These are phyloP conservation scores for Leccinum pachyderme DNA, from an alignment of 1,284 basidiomycete species.

Conservation along the genomic window DNA sequence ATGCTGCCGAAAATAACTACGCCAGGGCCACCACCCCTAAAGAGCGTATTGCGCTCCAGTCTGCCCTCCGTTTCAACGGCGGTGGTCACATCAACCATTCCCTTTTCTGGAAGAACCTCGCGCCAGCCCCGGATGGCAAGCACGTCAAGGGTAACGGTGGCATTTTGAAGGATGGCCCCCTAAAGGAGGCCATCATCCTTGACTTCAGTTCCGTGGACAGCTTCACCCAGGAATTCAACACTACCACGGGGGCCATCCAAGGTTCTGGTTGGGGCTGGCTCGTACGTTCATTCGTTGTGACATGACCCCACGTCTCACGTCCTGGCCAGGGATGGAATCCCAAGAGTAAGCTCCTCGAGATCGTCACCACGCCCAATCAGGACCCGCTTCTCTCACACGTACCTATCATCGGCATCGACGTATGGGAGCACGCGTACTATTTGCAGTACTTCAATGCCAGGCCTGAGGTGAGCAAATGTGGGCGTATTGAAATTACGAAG, in stretches of 20 bases:
- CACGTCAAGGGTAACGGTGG: constrained; percentile 59
- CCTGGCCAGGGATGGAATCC: constrained; percentile 63
- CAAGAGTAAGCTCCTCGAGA: constrained; percentile 64
- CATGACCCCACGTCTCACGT: constrained; percentile 1
- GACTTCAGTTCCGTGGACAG: constrained; percentile 73
- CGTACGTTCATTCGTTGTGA: constrained; percentile 43
- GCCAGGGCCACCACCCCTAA: constrained; percentile 65
- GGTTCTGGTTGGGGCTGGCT: constrained; percentile 96
- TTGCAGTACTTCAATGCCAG: constrained; percentile 80
- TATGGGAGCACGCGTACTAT: constrained; percentile 85
- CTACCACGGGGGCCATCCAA: constrained; percentile 78
- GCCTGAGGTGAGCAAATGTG: constrained; percentile 51
- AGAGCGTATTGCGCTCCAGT: constrained; percentile 78
- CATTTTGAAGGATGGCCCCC: constrained; percentile 61
- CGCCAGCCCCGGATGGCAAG: constrained; percentile 46
- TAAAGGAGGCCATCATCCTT: constrained; percentile 69
- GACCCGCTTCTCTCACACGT: constrained; percentile 79
- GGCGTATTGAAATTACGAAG: neutral
- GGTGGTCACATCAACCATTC: constrained; percentile 88
- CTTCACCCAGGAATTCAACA: constrained; percentile 69
- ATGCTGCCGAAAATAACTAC: constrained; percentile 75
- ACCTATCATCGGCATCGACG: constrained; percentile 86
- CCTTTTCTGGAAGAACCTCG: constrained; percentile 93
- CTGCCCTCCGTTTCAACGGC: constrained; percentile 72
- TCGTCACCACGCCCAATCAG: constrained; percentile 83